phyloP scores from a whole-genome alignment of 441 rosid genomes.

The Mallotus repandus region DNA sequence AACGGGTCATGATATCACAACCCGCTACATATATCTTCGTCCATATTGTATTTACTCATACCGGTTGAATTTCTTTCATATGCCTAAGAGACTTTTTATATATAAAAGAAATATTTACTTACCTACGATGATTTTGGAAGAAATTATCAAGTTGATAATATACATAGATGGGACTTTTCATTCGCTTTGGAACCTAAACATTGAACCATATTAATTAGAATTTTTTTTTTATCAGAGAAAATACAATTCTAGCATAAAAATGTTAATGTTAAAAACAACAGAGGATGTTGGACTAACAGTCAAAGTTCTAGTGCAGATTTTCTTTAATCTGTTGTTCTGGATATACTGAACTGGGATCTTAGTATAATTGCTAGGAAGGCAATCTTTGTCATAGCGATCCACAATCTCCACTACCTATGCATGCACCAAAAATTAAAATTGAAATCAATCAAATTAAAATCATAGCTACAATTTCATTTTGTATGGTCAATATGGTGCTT shows the following conservation, averaged over 20 bases:
- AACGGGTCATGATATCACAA: too few relatives aligned
- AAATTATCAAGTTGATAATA: slow-evolving; percentile 88
- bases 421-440: not conserved
- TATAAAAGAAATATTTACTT: not conserved
- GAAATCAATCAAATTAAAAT: too few relatives aligned
- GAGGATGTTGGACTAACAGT: slow-evolving; percentile 38
- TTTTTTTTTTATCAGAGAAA: too few relatives aligned
- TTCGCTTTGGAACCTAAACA: slow-evolving; percentile 56
- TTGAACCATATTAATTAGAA: not conserved
- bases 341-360: slow-evolving; percentile 46
- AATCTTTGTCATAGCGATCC: slow-evolving; percentile 62
- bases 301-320: slow-evolving; percentile 47
- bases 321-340: slow-evolving; percentile 31
- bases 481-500: too few relatives aligned
- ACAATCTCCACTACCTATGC: slow-evolving; percentile 76
- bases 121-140: slow-evolving; percentile 89
- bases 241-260: not conserved
- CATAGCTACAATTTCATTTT: too few relatives aligned
- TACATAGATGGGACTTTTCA: slow-evolving; percentile 73
- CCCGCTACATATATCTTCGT: too few relatives aligned
- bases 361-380: slow-evolving; percentile 47
- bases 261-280: not conserved
- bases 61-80: too few relatives aligned
- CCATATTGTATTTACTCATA: too few relatives aligned
- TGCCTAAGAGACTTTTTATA: too few relatives aligned